Evolutionary conservation across 1,284 basidiomycete genomes (phyloP).

Genomic region (Cystobasidium slooffiae): DNA sequence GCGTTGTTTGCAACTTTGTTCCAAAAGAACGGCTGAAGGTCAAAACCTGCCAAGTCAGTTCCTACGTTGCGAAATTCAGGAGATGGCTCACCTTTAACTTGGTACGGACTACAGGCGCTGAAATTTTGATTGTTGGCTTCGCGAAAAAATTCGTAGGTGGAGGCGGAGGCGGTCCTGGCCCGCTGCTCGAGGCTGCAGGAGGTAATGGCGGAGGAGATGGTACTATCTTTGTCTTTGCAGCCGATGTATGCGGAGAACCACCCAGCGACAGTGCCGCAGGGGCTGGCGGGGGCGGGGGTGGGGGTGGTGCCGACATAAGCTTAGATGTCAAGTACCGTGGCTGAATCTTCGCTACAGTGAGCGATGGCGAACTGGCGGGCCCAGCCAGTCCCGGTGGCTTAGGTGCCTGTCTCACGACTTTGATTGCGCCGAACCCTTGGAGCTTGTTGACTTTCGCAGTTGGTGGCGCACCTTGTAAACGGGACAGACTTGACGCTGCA

Average conservation of each 20-base stretch:
- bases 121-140: conserved; percentile 44
- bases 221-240: no score
- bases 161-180: conserved; percentile 48
- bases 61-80: neutral
- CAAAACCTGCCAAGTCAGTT: neutral
- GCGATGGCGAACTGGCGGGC: neutral
- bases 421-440: conserved; percentile 2
- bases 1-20: conserved; percentile 68
- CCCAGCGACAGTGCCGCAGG: no score
- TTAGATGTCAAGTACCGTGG: neutral
- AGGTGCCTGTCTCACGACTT: conserved; percentile 14
- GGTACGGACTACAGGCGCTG: conserved; percentile 57
- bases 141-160: conserved; percentile 46
- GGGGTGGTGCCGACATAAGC: conserved; percentile 4
- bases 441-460: conserved; percentile 1
- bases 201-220: conserved; percentile 56
- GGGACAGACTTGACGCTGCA: neutral
- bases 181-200: conserved; percentile 46
- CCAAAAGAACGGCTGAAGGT: conserved; percentile 79
- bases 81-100: conserved; percentile 62
- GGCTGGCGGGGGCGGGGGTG: conserved; percentile 26
- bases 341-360: neutral
- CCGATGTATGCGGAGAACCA: no score
- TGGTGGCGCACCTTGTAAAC: neutral
- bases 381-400: conserved; percentile 1